Percentiles rank a stretch among this genome's conserved stretches.
These are phyloP conservation scores for Phaeosphaeria sp. DNA, from an alignment of 2,329 filamentous ascomycete genomes.

Conservation along the genomic window DNA sequence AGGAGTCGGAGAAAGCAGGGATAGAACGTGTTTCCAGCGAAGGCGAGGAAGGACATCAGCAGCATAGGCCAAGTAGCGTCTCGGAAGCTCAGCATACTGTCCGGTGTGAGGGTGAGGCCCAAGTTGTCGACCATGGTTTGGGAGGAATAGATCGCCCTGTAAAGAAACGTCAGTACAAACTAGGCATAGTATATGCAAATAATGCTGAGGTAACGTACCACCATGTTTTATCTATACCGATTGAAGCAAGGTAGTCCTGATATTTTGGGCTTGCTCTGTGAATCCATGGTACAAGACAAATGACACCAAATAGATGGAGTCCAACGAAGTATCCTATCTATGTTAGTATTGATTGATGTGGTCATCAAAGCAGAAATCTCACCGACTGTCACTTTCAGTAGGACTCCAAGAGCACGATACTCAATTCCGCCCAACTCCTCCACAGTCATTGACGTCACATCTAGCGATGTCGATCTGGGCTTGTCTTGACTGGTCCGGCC, in stretches of 20 bases:
- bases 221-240: slow-evolving; percentile 55
- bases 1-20: slow-evolving; percentile 1
- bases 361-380: background rate
- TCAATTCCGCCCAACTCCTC: background rate
- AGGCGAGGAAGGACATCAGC: slow-evolving; percentile 1
- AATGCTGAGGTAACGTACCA: slow-evolving; percentile 49
- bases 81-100: background rate
- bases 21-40: background rate
- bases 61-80: slow-evolving; percentile 1
- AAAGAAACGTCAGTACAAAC: background rate
- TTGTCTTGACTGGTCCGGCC: slow-evolving; percentile 14
- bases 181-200: too few relatives aligned
- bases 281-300: slow-evolving; percentile 54
- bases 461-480: slow-evolving; percentile 48
- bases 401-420: background rate
- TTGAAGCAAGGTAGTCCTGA: slow-evolving; percentile 51
- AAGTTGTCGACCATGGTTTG: slow-evolving; percentile 1
- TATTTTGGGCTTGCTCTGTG: slow-evolving; percentile 50
- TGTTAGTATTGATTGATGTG: background rate
- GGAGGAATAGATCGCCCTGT: background rate
- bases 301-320: background rate
- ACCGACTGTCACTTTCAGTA: background rate
- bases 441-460: slow-evolving; percentile 51
- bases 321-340: background rate
- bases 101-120: background rate